Conservation (phyloP, 139 green algal species). For the Chlorella sp. region DNA sequence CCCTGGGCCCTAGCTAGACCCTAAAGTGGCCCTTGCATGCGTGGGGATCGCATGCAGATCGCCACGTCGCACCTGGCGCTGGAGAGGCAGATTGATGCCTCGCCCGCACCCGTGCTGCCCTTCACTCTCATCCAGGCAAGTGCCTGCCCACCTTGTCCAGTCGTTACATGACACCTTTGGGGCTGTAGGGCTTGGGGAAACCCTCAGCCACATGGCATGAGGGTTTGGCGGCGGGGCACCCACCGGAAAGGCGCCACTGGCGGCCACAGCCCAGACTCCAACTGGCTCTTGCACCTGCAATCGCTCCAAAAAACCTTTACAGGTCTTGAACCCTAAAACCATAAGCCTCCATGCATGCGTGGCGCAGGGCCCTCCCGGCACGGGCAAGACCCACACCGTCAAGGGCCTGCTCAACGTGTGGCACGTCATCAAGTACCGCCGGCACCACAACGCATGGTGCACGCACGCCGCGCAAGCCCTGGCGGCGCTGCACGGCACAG, state of each 20-base stretch:
- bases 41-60: not conserved
- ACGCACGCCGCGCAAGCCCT: not conserved
- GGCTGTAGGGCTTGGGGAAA: too few relatives aligned
- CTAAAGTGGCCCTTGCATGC: not conserved
- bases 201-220: too few relatives aligned
- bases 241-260: too few relatives aligned
- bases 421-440: constrained; percentile 49
- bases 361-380: constrained; percentile 81
- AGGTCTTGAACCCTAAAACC: too few relatives aligned
- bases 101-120: constrained; percentile 16
- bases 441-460: constrained; percentile 16
- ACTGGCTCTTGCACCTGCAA: too few relatives aligned
- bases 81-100: not conserved
- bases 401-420: constrained; percentile 87
- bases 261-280: too few relatives aligned
- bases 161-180: too few relatives aligned
- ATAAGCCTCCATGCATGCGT: too few relatives aligned
- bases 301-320: too few relatives aligned
- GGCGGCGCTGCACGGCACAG: not conserved
- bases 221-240: too few relatives aligned
- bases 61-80: constrained; percentile 20
- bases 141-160: too few relatives aligned
- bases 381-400: constrained; percentile 92
- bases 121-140: constrained; percentile 33
- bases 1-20: too few relatives aligned